These are phyloP conservation scores for Rhododendron ovatum DNA, from an alignment of 148 eudicot genomes.

Conservation along the genomic window DNA sequence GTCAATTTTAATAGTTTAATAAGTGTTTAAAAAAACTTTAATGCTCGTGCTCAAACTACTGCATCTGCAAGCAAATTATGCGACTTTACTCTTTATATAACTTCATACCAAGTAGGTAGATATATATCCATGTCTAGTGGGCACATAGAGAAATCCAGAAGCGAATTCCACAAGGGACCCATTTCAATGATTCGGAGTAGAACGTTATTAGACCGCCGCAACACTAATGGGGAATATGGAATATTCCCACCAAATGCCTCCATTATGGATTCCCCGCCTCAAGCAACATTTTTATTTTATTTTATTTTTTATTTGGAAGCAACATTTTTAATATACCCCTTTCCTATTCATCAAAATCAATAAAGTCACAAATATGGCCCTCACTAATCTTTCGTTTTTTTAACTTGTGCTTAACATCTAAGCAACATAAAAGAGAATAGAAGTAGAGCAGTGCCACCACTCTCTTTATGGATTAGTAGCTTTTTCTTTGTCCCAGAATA, in stretches of 20 bases:
- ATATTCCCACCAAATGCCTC: background rate
- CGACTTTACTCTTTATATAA: no score
- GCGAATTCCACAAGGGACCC: background rate
- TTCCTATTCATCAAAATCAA: background rate
- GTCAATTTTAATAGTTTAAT: no score
- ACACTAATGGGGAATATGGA: background rate
- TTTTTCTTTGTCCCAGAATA: background rate
- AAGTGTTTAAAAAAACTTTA: no score
- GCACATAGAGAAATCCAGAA: background rate
- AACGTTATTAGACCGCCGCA: background rate
- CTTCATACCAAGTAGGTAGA: background rate
- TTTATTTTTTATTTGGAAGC: no score
- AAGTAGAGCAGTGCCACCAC: background rate
- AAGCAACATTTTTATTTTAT: background rate
- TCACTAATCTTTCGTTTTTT: background rate
- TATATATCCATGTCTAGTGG: no score
- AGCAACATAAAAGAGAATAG: background rate
- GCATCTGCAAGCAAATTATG: no score
- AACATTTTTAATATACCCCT: background rate
- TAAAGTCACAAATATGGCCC: background rate
- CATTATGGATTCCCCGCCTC: background rate
- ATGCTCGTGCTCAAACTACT: no score
- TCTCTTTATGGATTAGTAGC: background rate
- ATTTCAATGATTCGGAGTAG: background rate
- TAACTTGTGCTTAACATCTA: background rate